Percentiles rank a stretch among this genome's conserved stretches.
Conservation (phyloP, 257 asterid genomes). For the Verbascum thapsus region DNA sequence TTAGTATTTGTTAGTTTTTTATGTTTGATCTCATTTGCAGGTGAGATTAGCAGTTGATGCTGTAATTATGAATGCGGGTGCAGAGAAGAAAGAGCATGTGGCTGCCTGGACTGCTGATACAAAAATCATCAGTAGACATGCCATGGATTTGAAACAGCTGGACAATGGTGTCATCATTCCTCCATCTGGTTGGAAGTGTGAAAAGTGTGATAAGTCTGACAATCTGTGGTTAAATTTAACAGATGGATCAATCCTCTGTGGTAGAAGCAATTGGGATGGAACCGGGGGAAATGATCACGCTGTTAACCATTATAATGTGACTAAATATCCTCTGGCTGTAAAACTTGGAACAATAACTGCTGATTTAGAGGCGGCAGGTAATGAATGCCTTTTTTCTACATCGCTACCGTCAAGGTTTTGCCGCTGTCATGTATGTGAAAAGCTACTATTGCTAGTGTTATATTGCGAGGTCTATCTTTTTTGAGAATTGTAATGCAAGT, state of each 20-base stretch:
- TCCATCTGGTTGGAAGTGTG: conserved; percentile 96
- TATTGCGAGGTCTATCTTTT: conserved; percentile 1
- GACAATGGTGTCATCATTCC: conserved; percentile 84
- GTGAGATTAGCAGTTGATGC: conserved; percentile 93
- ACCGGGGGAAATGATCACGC: conserved; percentile 98
- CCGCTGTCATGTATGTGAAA: neutral
- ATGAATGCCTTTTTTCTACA: conserved; percentile 34
- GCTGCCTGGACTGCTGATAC: conserved; percentile 95
- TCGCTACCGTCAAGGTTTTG: conserved; percentile 21
- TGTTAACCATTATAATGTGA: conserved; percentile 63
- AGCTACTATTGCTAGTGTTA: neutral
- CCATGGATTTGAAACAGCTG: conserved; percentile 78
- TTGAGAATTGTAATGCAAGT: conserved; percentile 13
- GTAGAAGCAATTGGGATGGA: conserved; percentile 94
- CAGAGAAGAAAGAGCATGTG: conserved; percentile 90
- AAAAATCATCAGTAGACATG: conserved; percentile 72
- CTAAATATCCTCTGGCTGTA: conserved; percentile 88
- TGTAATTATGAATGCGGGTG: conserved; percentile 75
- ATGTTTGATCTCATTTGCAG: conserved; percentile 44
- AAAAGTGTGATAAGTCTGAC: conserved; percentile 84
- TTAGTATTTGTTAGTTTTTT: neutral
- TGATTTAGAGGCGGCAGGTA: conserved; percentile 96
- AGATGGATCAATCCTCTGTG: conserved; percentile 90
- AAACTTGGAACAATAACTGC: conserved; percentile 98
- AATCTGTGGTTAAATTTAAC: conserved; percentile 97